A percentile compares a stretch with the other conserved stretches of the same genome.
Conservation (phyloP, 139 green algal genomes). For the Zygnema cylindricum region DNA sequence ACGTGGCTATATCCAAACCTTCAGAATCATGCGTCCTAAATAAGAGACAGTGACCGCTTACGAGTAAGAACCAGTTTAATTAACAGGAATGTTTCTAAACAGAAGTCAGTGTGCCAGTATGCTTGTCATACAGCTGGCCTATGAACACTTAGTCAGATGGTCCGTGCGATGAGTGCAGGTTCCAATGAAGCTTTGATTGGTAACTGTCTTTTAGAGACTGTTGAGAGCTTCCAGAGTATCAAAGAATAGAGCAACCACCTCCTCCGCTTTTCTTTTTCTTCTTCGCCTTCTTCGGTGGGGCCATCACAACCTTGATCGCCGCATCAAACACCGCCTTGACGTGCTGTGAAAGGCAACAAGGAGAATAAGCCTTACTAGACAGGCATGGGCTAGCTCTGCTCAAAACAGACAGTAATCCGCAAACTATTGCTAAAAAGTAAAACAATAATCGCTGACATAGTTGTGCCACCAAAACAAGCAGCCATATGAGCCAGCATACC, state of each 20-base stretch:
- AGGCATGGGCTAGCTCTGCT: too few species aligned
- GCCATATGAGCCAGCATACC: too few species aligned
- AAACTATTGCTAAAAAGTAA: too few species aligned
- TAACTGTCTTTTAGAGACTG: background rate
- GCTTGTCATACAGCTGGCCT: background rate
- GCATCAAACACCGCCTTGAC: slow-evolving; percentile 64
- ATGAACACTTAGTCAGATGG: background rate
- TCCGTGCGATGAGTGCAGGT: background rate
- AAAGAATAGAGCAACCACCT: slow-evolving; percentile 29
- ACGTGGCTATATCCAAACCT: background rate
- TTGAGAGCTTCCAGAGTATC: background rate
- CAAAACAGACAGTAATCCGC: too few species aligned
- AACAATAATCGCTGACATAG: too few species aligned
- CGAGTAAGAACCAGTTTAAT: background rate
- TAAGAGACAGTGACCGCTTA: too few species aligned
- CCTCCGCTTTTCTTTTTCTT: slow-evolving; percentile 48
- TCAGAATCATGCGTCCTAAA: background rate
- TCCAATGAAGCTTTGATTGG: background rate
- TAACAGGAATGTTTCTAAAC: background rate
- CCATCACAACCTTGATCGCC: slow-evolving; percentile 61
- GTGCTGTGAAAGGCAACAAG: slow-evolving; percentile 39
- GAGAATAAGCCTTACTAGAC: too few species aligned
- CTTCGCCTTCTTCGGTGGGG: slow-evolving; percentile 53
- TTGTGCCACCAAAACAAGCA: too few species aligned
- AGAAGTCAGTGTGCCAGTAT: background rate